These are phyloP conservation scores for Fusarium sp. DNA, from an alignment of 2,329 filamentous ascomycete species.

Conservation along the genomic window DNA sequence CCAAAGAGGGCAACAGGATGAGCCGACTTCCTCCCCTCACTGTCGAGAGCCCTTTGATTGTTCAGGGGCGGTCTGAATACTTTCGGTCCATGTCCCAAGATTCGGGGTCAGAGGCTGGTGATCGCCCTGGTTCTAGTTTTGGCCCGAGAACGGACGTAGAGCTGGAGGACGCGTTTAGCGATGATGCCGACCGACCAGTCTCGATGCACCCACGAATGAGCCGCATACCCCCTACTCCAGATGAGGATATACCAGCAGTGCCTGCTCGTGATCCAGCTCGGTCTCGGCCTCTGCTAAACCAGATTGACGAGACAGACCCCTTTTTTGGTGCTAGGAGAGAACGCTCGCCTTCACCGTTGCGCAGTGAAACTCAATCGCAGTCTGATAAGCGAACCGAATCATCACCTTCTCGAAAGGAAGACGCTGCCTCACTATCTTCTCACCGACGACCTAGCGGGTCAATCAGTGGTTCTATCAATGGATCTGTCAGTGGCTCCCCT, in stretches of 20 bases:
- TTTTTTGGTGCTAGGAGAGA: constrained; percentile 68
- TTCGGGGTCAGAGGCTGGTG: constrained; percentile 59
- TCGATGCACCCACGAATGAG: constrained; percentile 84
- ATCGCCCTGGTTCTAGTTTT: constrained; percentile 48
- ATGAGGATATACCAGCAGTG: constrained; percentile 60
- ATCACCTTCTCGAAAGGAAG: constrained; percentile 50
- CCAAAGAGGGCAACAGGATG: constrained; percentile 79
- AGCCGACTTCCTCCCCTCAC: constrained; percentile 88
- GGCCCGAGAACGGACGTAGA: constrained; percentile 68
- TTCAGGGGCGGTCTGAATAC: constrained; percentile 81
- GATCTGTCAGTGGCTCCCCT: constrained; percentile 55
- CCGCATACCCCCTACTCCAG: constrained; percentile 65
- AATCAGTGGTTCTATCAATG: constrained; percentile 44
- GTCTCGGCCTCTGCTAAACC: constrained; percentile 52
- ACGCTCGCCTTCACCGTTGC: constrained; percentile 67
- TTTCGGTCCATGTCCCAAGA: constrained; percentile 81
- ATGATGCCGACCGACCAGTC: constrained; percentile 68
- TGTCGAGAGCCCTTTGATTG: constrained; percentile 81
- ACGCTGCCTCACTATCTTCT: constrained; percentile 51
- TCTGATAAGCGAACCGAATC: constrained; percentile 43
- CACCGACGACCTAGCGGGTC: constrained; percentile 44
- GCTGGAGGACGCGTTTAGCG: constrained; percentile 66
- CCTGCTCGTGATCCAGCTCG: constrained; percentile 56
- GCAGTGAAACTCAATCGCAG: constrained; percentile 52
- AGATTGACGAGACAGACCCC: constrained; percentile 54